Conservation (phyloP, 768 basidiomycete species). For the Hirschioporus abietinus region DNA sequence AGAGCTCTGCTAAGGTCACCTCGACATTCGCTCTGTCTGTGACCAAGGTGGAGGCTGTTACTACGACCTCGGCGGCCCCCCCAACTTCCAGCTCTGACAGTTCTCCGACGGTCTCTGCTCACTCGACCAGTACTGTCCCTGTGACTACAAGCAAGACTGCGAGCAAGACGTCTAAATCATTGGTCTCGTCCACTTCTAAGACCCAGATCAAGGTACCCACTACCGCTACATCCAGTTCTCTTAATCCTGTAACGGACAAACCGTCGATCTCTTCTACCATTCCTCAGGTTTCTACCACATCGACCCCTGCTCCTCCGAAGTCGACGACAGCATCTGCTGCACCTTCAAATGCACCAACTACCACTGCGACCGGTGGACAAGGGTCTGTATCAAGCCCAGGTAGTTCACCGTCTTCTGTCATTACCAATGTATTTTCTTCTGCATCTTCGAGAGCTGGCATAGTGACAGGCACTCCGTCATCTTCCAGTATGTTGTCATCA, state of each 20-base stretch:
- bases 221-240: background rate
- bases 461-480: constrained; percentile 24
- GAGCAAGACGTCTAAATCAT: background rate
- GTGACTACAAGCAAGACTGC: background rate
- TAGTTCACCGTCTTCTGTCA: constrained; percentile 5
- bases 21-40: background rate
- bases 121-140: background rate
- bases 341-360: background rate
- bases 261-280: background rate
- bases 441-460: constrained; percentile 22
- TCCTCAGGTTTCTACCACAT: background rate
- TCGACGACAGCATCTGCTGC: background rate
- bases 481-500: background rate
- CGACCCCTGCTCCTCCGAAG: background rate
- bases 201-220: background rate
- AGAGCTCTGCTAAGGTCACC: background rate
- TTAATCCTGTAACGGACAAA: background rate
- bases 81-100: background rate
- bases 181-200: background rate
- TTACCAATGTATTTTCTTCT: constrained; percentile 12
- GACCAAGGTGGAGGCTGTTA: background rate
- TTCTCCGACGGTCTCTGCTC: background rate
- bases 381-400: background rate
- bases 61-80: background rate
- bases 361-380: background rate